phyloP scores from a whole-genome alignment of 371 early-diverging fungal genomes.

The Amoeboaphelidium protococcarum region DNA sequence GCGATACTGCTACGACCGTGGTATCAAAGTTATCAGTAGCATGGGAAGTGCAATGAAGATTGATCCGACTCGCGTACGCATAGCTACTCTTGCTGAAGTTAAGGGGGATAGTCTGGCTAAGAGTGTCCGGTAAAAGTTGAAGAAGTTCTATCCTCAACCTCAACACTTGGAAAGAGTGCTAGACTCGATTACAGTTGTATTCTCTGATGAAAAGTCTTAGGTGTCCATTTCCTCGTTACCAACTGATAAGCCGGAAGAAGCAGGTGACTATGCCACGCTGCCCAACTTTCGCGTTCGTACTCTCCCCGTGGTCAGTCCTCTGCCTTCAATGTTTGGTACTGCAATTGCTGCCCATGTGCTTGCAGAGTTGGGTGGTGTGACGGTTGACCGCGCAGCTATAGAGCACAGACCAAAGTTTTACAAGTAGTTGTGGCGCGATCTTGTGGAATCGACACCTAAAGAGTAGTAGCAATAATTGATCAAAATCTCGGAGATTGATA shows the following conservation, averaged over 20 bases:
- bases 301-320: constrained; percentile 2
- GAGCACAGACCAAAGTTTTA: too few relatives aligned
- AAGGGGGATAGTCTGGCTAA: neutral
- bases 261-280: constrained; percentile 1
- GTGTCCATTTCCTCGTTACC: neutral
- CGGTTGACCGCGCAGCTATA: too few relatives aligned
- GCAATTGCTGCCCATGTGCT: constrained; percentile 1
- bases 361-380: neutral
- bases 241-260: neutral
- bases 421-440: too few relatives aligned
- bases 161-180: neutral
- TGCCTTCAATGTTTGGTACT: constrained; percentile 2
- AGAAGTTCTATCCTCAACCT: too few relatives aligned
- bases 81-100: neutral
- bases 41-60: neutral
- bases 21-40: constrained; percentile 11
- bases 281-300: constrained; percentile 2
- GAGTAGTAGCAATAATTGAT: too few relatives aligned
- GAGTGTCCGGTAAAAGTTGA: neutral
- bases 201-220: neutral
- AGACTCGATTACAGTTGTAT: neutral
- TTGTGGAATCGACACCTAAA: too few relatives aligned
- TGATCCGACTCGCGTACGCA: neutral
- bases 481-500: too few relatives aligned
- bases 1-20: constrained; percentile 42